Evolutionary conservation across 805 yeast species (phyloP), one percentile per base, ranked within the genome.

Genomic region (Lipomyces chichibuensis): DNA sequence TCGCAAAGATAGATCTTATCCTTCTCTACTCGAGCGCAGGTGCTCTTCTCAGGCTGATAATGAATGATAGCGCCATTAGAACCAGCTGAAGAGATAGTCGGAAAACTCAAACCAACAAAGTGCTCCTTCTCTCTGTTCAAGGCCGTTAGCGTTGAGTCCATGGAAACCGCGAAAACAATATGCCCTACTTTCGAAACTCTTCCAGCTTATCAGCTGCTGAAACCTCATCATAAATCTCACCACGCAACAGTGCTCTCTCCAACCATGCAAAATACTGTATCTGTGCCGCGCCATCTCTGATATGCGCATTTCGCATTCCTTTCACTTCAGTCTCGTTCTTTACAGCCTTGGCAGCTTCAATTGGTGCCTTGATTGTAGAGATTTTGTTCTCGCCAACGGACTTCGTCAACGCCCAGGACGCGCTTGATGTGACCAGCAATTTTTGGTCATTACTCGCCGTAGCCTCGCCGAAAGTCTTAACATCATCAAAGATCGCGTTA

Each of bases 251-350:
- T 69, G 85, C 83, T 60, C 84, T 79, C 71, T 92, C 91, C 32
- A 94, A 79, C 98, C 98, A 95, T 0, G 97, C 85, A 68, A 90
- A 84, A 71, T 87, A 91, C 66, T 89, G 84, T 29, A 86, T 83
- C 37, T 92, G 80, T 0, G 95, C 92, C 53, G 88, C 82, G 1
- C 96, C 95, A 77, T 96, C 98, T 73, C 88, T 89, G 61, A 85
- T 79, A 75, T 95, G 99, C 0, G 97, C 95, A 4, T 79, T 77
- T 70, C 82, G 85, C 39, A 92, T 89, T 62, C 94, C 94, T 58
- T 80, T 77, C 23, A 91, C 81, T 77, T 95, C 99, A 1, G 84
- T 82, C 7, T 77, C 68, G 75, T 92, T 94, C 77, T 95, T 95
- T 65, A 88, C 82, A 0, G 92, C 85, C 78, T 95, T 95, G 75